A percentile compares a stretch with the other conserved stretches of the same genome.
Conservation (phyloP, 345 rosid species). For the Syzygium aromaticum region DNA sequence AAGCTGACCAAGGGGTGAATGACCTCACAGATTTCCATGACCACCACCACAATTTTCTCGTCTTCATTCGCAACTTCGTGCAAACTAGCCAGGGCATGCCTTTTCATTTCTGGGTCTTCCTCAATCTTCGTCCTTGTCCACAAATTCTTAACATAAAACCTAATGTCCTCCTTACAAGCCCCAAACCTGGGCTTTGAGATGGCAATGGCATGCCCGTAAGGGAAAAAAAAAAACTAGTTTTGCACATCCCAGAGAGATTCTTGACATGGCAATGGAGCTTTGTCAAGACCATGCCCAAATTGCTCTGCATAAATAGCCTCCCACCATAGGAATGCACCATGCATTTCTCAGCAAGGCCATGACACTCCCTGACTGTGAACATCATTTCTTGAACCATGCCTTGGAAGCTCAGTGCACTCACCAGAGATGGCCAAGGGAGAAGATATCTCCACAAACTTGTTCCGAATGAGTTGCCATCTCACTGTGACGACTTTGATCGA, state of each 20-base stretch:
- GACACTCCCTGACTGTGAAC: conserved; percentile 31
- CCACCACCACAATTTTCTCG: too few relatives aligned
- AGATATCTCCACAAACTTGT: conserved; percentile 56
- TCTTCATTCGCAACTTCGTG: conserved; percentile 2
- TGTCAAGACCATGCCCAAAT: conserved; percentile 51
- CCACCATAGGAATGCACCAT: conserved; percentile 64
- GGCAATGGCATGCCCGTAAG: conserved; percentile 62
- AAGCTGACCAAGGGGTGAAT: too few relatives aligned
- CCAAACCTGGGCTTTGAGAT: conserved; percentile 57
- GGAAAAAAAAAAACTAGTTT: conserved; percentile 41
- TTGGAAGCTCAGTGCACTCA: conserved; percentile 26
- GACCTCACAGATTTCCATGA: too few relatives aligned
- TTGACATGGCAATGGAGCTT: conserved; percentile 43
- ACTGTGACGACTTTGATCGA: conserved; percentile 43
- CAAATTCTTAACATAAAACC: conserved; percentile 67
- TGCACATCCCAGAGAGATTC: conserved; percentile 51
- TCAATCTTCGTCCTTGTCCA: conserved; percentile 84
- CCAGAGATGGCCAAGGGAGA: conserved; percentile 35
- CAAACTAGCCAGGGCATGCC: conserved; percentile 53
- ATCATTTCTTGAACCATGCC: conserved; percentile 34
- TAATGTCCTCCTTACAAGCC: conserved; percentile 70
- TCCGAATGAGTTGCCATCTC: conserved; percentile 71
- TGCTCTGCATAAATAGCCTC: conserved; percentile 92
- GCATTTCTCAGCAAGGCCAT: conserved; percentile 65
- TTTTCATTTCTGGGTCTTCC: conserved; percentile 59